Conservation (phyloP, 2,329 filamentous ascomycete species). For the Alternaria alternata region DNA sequence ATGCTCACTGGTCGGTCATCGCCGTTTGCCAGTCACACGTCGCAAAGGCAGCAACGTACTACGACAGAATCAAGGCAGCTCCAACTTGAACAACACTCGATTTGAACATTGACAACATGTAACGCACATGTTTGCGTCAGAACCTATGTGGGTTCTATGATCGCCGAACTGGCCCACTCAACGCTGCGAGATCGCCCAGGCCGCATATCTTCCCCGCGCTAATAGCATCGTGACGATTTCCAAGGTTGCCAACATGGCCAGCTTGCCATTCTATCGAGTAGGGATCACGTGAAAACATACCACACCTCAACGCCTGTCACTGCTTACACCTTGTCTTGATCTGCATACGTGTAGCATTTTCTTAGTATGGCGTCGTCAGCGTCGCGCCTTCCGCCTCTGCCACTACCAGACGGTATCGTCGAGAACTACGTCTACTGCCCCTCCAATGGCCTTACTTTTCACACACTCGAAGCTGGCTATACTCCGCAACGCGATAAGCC, state of each 20-base stretch:
- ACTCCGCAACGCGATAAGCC: conserved; percentile 54
- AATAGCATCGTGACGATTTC: neutral
- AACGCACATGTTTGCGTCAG: neutral
- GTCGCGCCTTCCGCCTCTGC: conserved; percentile 53
- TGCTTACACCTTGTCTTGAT: neutral
- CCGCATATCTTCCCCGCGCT: conserved; percentile 3
- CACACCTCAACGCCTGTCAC: neutral
- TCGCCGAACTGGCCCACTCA: conserved; percentile 5
- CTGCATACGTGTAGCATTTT: neutral
- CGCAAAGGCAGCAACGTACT: neutral
- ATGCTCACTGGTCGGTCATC: neutral
- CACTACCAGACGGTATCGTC: conserved; percentile 64
- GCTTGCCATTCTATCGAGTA: neutral
- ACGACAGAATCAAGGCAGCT: neutral
- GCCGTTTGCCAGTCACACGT: neutral
- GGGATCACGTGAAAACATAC: neutral
- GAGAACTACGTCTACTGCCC: conserved; percentile 66
- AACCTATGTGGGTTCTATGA: neutral
- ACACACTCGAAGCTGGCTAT: conserved; percentile 65
- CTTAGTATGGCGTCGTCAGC: conserved; percentile 7
- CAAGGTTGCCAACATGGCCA: neutral
- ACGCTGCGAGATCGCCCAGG: neutral
- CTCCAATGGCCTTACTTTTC: conserved; percentile 66
- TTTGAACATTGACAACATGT: neutral
- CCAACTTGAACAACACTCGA: neutral